Conservation (phyloP, 768 basidiomycete genomes). For the Suillus variegatus region DNA sequence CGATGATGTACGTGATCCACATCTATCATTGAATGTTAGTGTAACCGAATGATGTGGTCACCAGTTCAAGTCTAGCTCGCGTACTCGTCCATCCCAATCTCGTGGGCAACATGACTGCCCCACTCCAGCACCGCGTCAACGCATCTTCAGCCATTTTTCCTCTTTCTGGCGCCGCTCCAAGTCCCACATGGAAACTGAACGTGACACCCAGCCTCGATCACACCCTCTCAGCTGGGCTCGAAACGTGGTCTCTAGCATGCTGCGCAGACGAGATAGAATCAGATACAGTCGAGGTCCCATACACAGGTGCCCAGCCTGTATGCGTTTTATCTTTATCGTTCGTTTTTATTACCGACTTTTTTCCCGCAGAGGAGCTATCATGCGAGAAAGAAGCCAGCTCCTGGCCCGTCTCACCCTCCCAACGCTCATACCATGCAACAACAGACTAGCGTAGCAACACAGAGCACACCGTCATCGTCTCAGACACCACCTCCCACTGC, state of each 20-base stretch:
- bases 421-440: background rate
- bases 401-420: background rate
- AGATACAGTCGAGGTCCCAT: background rate
- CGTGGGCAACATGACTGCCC: background rate
- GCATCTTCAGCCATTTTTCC: background rate
- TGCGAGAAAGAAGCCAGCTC: background rate
- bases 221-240: background rate
- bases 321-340: no score
- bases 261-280: background rate
- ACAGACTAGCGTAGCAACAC: background rate
- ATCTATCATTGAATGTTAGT: background rate
- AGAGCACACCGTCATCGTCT: background rate
- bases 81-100: background rate
- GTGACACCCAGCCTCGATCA: background rate
- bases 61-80: background rate
- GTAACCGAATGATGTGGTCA: no score
- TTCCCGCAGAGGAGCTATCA: background rate
- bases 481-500: background rate
- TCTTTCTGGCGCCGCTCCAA: background rate
- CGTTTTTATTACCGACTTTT: background rate
- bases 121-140: background rate
- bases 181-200: background rate
- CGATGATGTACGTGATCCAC: background rate
- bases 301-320: background rate
- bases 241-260: background rate